Base-by-base conservation (phyloP, 345 rosid species). In the Brassica incana region DNA sequence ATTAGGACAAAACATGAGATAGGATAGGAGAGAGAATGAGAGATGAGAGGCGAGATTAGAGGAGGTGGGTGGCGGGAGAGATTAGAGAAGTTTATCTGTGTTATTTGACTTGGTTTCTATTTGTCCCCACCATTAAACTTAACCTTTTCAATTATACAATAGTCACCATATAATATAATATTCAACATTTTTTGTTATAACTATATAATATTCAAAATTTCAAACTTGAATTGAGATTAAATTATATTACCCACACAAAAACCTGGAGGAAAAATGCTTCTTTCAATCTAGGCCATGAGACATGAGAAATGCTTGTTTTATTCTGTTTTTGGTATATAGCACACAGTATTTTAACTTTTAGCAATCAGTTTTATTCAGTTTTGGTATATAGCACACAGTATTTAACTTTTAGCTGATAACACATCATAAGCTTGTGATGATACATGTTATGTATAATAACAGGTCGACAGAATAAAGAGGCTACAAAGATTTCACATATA, bases 11-110 rank as follows among this genome's bases (percentile, higher is more conserved):
- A 64, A 16, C 70, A 36, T 9, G 65, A 65, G 67, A 66, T 15
- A 23, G 3, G n/a, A 67, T 50, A 50, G 56, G 56, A 52, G 63
- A 45, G 29, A 20, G 65, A 63, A 65, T 66, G 82, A 79, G 83
- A 67, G 74, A 67, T 71, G 77, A 52, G 77, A 81, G 80, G 83
- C 83, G 83, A 81, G 84, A 81, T 81, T 76, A 45, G 77, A 76
- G 84, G 84, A 72, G 58, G 77, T 81, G 80, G 84, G 80, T 81
- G 84, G 83, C 80, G 83, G 83, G 83, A 81, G 80, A 66, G 65
- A 81, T 76, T 76, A 76, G 80, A 71, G 66, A 80, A 64, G 83
- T 76, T 80, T 76, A 76, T 75, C 77, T 71, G 56, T 3, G 43
- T 36, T 36, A 36, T 71, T 81, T 81, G 84, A 81, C 84, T 76